A percentile compares a stretch with the other conserved stretches of the same genome.
phyloP scores from a whole-genome alignment of 1,284 basidiomycete species.

The Cryptococcus jaspeensis region DNA sequence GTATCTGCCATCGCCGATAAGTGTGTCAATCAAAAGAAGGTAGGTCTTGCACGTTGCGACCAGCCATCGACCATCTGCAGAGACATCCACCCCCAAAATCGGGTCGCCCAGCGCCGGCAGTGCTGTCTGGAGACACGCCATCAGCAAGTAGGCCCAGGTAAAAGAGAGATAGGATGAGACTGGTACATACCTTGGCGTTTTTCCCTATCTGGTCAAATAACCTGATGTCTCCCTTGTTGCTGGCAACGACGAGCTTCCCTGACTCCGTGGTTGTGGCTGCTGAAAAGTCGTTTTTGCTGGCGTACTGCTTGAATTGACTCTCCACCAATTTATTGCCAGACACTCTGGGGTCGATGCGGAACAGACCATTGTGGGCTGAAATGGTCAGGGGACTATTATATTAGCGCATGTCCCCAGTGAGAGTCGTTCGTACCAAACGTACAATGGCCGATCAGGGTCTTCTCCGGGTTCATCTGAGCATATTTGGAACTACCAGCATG shows the following conservation, averaged over 20 bases:
- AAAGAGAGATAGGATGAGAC: background rate
- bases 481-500: slow-evolving; percentile 67
- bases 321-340: slow-evolving; percentile 92
- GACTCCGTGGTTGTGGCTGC: slow-evolving; percentile 82
- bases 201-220: slow-evolving; percentile 96
- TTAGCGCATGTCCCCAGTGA: background rate
- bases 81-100: slow-evolving; percentile 91
- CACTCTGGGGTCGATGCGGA: slow-evolving; percentile 93
- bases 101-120: slow-evolving; percentile 92
- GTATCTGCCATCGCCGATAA: slow-evolving; percentile 88
- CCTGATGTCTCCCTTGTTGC: slow-evolving; percentile 94
- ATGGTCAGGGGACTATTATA: background rate
- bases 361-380: slow-evolving; percentile 86
- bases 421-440: slow-evolving; percentile 10
- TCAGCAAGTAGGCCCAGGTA: background rate
- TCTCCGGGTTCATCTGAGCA: slow-evolving; percentile 87
- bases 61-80: slow-evolving; percentile 89
- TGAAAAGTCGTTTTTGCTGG: slow-evolving; percentile 92
- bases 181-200: slow-evolving; percentile 77
- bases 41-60: slow-evolving; percentile 96
- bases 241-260: slow-evolving; percentile 89
- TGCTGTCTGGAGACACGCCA: slow-evolving; percentile 62
- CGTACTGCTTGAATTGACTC: slow-evolving; percentile 94
- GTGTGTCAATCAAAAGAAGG: slow-evolving; percentile 89
- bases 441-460: slow-evolving; percentile 80